Evolutionary conservation across 1,139 yeast genomes (phyloP).

Genomic region (Debaryomyces fabryi): DNA sequence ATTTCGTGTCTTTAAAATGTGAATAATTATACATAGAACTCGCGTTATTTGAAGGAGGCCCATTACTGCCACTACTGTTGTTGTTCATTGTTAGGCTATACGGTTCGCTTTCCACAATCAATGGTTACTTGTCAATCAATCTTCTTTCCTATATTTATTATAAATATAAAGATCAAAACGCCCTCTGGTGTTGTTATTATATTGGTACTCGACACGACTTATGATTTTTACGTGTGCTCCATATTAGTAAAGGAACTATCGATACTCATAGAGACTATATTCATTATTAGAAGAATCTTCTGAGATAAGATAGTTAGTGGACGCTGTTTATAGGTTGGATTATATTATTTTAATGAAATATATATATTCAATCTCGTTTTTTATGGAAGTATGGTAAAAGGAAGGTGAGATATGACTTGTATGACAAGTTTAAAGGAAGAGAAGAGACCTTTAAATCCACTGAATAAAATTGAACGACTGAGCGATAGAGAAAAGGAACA

Average conservation of each 20-base stretch:
- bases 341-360: not conserved
- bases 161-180: slow-evolving; percentile 7
- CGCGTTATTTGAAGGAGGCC: not conserved
- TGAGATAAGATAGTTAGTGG: not conserved
- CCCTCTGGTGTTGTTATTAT: slow-evolving; percentile 7
- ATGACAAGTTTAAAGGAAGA: not conserved
- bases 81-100: slow-evolving; percentile 2
- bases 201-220: not conserved
- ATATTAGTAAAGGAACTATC: not conserved
- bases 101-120: not conserved
- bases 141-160: not conserved
- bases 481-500: not conserved
- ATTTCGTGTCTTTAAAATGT: slow-evolving; percentile 5
- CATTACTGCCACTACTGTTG: not conserved
- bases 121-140: not conserved
- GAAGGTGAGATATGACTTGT: not conserved
- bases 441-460: slow-evolving; percentile 14
- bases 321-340: not conserved
- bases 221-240: slow-evolving; percentile 8
- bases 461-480: not conserved
- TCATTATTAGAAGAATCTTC: no score
- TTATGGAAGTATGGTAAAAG: not conserved
- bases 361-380: not conserved
- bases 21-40: slow-evolving; percentile 1
- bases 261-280: not conserved